phyloP scores from a whole-genome alignment of 1,284 basidiomycete genomes.

The Taiwanofungus camphoratus region DNA sequence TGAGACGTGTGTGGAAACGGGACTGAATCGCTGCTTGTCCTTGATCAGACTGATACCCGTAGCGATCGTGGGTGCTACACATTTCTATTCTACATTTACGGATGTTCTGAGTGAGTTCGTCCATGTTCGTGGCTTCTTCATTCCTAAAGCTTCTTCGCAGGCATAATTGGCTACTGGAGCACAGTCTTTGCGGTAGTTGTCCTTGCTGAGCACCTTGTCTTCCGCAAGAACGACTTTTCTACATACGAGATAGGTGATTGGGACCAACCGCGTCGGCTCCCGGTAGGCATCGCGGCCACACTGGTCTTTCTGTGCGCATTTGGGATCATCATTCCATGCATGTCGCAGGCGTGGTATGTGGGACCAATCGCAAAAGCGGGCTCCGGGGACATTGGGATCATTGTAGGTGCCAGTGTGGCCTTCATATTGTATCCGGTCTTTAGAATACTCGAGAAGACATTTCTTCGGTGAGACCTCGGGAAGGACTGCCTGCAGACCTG shows the following conservation, averaged over 20 bases:
- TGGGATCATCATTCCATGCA: constrained; percentile 51
- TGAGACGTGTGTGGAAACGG: no score
- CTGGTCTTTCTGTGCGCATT: constrained; percentile 43
- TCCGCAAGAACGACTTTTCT: constrained; percentile 36
- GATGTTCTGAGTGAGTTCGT: constrained; percentile 44
- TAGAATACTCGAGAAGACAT: constrained; percentile 32
- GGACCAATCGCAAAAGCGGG: constrained; percentile 41
- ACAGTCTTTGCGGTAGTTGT: constrained; percentile 48
- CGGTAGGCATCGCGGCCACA: constrained; percentile 43
- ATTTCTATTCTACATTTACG: constrained; percentile 52
- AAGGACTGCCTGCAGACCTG: no score
- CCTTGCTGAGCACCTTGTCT: constrained; percentile 51
- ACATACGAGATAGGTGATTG: constrained; percentile 35
- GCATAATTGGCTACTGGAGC: constrained; percentile 58
- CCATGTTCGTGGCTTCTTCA: not conserved
- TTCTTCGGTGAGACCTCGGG: not conserved
- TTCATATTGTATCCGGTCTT: constrained; percentile 35
- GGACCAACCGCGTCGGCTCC: constrained; percentile 34
- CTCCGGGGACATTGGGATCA: constrained; percentile 53
- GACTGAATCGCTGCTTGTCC: constrained; percentile 17
- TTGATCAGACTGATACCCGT: constrained; percentile 47
- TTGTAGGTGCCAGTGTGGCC: constrained; percentile 41
- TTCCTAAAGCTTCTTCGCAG: constrained; percentile 14
- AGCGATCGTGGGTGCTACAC: constrained; percentile 52
- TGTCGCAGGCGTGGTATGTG: constrained; percentile 56